These are phyloP conservation scores for Talaromyces sp. DNA, from an alignment of 2,329 filamentous ascomycete genomes.

Conservation along the genomic window DNA sequence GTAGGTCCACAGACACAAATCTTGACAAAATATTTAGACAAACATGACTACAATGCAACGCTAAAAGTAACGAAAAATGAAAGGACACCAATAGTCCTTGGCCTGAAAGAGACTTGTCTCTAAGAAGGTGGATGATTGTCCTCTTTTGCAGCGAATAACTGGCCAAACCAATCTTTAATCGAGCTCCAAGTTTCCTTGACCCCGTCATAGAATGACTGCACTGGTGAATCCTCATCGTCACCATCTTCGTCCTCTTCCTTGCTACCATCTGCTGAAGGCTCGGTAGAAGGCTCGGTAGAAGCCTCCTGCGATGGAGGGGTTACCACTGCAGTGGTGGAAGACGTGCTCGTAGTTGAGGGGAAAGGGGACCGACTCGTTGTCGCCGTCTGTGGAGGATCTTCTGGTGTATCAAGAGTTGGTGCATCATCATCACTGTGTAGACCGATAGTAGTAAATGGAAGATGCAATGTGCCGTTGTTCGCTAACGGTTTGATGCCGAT, in stretches of 20 bases:
- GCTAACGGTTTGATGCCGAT: slow-evolving; percentile 66
- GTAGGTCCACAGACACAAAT: neutral
- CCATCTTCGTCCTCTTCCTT: neutral
- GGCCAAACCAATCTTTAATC: slow-evolving; percentile 15
- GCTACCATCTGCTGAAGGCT: neutral
- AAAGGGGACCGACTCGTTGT: slow-evolving; percentile 1
- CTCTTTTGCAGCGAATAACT: slow-evolving; percentile 10
- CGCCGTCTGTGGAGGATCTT: slow-evolving; percentile 26
- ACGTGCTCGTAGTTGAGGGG: neutral
- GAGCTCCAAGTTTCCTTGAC: slow-evolving; percentile 12
- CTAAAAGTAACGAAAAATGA: neutral
- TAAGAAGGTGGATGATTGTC: slow-evolving; percentile 10
- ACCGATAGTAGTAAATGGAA: slow-evolving; percentile 42
- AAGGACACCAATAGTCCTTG: slow-evolving; percentile 2
- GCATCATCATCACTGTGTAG: slow-evolving; percentile 40
- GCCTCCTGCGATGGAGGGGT: neutral
- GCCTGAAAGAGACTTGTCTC: neutral
- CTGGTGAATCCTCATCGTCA: neutral
- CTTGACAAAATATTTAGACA: neutral
- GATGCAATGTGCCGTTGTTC: slow-evolving; percentile 77
- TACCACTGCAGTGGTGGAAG: neutral
- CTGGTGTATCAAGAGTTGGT: slow-evolving; percentile 27
- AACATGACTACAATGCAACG: neutral
- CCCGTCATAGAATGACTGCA: slow-evolving; percentile 11
- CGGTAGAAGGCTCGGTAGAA: neutral